Evolutionary conservation across 2,329 filamentous ascomycete species (phyloP).

Genomic region (Pseudogymnoascus sp.): DNA sequence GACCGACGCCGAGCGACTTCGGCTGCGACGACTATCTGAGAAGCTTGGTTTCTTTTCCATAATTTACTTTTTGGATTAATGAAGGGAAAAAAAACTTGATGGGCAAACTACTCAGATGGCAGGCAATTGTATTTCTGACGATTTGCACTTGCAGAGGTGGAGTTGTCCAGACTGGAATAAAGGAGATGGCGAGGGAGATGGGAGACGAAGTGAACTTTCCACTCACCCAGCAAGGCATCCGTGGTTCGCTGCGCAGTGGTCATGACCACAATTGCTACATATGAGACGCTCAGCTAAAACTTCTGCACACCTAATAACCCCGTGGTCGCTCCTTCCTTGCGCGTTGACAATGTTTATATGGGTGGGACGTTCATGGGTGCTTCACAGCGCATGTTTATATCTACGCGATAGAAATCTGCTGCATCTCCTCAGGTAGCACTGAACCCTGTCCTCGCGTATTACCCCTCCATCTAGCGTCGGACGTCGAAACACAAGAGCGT

Average conservation of each 20-base stretch:
- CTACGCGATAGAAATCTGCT: conserved; percentile 7
- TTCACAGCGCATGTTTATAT: background rate
- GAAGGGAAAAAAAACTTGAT: background rate
- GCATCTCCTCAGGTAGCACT: conserved; percentile 6
- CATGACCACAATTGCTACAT: conserved; percentile 5
- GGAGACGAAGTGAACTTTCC: background rate
- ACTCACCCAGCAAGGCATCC: background rate
- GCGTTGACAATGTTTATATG: background rate
- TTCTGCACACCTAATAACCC: background rate
- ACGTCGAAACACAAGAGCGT: conserved; percentile 4
- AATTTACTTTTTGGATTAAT: background rate
- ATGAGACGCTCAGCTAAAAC: background rate
- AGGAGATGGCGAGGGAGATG: background rate
- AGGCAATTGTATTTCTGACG: background rate
- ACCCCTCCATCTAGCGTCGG: conserved; percentile 2
- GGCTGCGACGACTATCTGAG: background rate
- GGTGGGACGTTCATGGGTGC: background rate
- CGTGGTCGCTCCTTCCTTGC: background rate
- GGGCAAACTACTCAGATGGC: background rate
- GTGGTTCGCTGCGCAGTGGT: conserved; percentile 1
- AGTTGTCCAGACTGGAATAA: background rate
- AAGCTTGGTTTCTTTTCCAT: background rate
- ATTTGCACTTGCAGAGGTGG: background rate
- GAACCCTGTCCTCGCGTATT: conserved; percentile 7
- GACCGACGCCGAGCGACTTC: background rate